phyloP scores from a whole-genome alignment of 2,329 filamentous ascomycete species.

The Aspergillus sp. region DNA sequence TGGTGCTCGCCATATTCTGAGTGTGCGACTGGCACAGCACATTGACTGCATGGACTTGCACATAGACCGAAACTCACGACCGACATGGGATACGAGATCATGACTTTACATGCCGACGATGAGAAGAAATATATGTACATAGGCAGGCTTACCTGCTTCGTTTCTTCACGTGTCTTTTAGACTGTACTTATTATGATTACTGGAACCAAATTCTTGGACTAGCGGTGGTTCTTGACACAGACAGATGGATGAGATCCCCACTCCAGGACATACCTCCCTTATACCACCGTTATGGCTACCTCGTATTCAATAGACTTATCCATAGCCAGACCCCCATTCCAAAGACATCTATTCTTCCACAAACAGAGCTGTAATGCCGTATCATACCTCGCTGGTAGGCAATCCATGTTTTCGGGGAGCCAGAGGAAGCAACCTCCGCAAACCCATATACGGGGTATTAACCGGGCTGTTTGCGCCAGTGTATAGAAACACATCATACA shows the following conservation, averaged over 20 bases:
- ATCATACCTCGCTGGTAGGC: constrained; percentile 4
- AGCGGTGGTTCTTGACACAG: background rate
- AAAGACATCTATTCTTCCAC: too few species aligned
- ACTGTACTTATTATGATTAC: constrained; percentile 1
- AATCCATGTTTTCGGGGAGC: constrained; percentile 58
- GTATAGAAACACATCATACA: constrained; percentile 68
- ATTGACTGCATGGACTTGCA: background rate
- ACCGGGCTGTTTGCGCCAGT: constrained; percentile 65
- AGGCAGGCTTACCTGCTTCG: background rate
- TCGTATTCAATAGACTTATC: too few species aligned
- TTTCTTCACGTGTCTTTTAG: background rate
- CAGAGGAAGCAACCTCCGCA: constrained; percentile 51
- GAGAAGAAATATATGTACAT: constrained; percentile 9
- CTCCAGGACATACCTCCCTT: too few species aligned
- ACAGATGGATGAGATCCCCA: too few species aligned
- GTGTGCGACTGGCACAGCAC: background rate
- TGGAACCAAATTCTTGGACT: background rate
- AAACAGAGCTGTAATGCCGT: too few species aligned
- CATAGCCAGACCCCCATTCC: too few species aligned
- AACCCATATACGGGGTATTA: constrained; percentile 64
- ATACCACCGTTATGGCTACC: background rate
- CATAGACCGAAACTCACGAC: background rate
- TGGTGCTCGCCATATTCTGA: constrained; percentile 20
- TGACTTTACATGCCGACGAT: constrained; percentile 10
- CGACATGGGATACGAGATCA: constrained; percentile 12